phyloP scores from a whole-genome alignment of 176 grass and related monocot species.

The Oryza officinalis region DNA sequence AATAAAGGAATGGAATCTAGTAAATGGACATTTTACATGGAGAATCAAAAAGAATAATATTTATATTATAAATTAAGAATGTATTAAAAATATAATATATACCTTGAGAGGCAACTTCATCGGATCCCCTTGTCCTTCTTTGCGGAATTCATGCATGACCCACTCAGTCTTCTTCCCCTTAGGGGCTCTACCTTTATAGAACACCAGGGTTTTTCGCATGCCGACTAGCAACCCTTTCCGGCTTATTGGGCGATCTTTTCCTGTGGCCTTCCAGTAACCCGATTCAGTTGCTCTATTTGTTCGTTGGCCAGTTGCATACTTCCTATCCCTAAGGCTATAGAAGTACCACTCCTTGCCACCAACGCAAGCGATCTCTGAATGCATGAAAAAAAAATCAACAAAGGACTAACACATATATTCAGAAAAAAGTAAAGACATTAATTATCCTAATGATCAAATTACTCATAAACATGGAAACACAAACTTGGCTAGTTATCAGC shows the following conservation, averaged over 20 bases:
- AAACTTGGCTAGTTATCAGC: neutral
- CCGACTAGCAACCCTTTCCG: conserved; percentile 66
- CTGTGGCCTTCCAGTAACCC: conserved; percentile 94
- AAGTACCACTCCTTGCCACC: conserved; percentile 96
- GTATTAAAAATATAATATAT: neutral
- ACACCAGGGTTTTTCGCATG: conserved; percentile 97
- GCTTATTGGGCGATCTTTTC: conserved; percentile 74
- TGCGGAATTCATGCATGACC: conserved; percentile 97
- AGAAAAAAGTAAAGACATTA: neutral
- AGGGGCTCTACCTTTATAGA: conserved; percentile 90
- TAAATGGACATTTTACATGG: neutral
- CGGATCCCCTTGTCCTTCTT: conserved; percentile 50
- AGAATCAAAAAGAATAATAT: neutral
- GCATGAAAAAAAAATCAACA: neutral
- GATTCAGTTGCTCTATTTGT: conserved; percentile 89
- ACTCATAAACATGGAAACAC: neutral
- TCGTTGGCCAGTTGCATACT: conserved; percentile 81
- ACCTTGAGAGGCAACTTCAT: conserved; percentile 64
- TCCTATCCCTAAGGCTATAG: conserved; percentile 78
- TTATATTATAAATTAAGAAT: neutral
- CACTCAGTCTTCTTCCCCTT: conserved; percentile 95
- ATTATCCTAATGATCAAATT: neutral
- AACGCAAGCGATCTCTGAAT: conserved; percentile 75
- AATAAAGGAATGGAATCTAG: neutral
- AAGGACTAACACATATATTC: neutral